Percentiles rank a stretch among this genome's conserved stretches.
Conservation (phyloP, 2,329 filamentous ascomycete genomes). For the Cytospora chrysosperma region DNA sequence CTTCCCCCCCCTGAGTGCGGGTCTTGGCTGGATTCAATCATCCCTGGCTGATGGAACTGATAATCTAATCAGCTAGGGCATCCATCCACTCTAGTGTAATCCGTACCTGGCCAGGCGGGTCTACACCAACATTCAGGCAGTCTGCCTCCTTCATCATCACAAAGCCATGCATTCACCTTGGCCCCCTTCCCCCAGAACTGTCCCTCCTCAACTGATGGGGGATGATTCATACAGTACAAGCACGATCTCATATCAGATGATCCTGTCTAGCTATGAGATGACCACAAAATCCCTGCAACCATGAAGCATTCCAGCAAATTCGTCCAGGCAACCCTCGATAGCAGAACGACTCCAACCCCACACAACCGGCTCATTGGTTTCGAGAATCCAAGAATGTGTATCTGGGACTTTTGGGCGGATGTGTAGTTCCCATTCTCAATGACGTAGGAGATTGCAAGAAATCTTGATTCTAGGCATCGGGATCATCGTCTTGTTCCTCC, state of each 20-base stretch:
- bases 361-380: neutral
- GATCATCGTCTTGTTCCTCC: conserved; percentile 25
- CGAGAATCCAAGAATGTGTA: neutral
- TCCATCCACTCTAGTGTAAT: too few relatives aligned
- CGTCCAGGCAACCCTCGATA: neutral
- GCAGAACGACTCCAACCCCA: neutral
- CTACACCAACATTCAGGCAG: too few relatives aligned
- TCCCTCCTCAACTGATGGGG: too few relatives aligned
- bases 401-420: too few relatives aligned
- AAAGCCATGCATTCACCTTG: too few relatives aligned
- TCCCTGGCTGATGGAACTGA: conserved; percentile 11
- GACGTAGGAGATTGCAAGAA: neutral
- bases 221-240: too few relatives aligned
- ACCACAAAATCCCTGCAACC: too few relatives aligned
- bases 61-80: conserved; percentile 16
- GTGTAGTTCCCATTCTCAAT: neutral
- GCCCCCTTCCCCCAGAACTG: too few relatives aligned
- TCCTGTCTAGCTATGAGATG: too few relatives aligned
- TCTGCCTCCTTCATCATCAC: too few relatives aligned
- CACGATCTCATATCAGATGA: too few relatives aligned
- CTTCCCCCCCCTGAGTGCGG: neutral
- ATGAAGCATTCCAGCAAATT: neutral
- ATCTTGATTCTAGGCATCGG: conserved; percentile 26
- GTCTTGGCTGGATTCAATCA: neutral
- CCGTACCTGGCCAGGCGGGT: too few relatives aligned